Percentiles rank a stretch among this genome's conserved stretches.
These are phyloP conservation scores for Camelina sativa DNA, from an alignment of 345 rosid species.

Conservation along the genomic window DNA sequence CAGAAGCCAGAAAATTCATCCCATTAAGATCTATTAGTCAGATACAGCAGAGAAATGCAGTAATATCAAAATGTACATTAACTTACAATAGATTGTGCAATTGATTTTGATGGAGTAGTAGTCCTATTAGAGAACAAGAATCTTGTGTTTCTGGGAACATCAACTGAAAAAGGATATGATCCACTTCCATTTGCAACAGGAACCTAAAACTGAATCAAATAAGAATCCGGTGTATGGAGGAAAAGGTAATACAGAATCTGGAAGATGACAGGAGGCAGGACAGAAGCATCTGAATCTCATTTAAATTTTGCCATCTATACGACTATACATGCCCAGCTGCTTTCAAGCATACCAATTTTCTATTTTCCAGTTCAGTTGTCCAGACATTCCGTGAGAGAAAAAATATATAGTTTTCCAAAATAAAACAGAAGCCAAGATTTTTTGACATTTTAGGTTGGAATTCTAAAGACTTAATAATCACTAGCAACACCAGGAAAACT, in stretches of 20 bases:
- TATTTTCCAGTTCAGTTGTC: conserved; percentile 18
- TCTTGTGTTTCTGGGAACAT: conserved; percentile 93
- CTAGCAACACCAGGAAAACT: conserved; percentile 37
- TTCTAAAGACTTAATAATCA: conserved; percentile 26
- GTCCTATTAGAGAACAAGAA: conserved; percentile 90
- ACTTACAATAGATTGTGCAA: conserved; percentile 90
- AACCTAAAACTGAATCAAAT: conserved; percentile 58
- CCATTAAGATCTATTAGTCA: conserved; percentile 38
- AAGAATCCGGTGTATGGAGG: conserved; percentile 28
- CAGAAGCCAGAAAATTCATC: conserved; percentile 31
- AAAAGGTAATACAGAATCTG: conserved; percentile 25
- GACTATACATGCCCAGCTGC: conserved; percentile 12
- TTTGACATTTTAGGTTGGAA: conserved; percentile 16
- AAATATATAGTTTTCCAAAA: not conserved
- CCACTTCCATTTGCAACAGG: conserved; percentile 98
- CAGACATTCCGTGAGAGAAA: conserved; percentile 21
- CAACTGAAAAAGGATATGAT: conserved; percentile 90
- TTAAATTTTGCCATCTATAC: conserved; percentile 6
- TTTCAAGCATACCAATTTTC: conserved; percentile 4
- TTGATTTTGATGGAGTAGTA: conserved; percentile 78
- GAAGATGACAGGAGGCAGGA: conserved; percentile 8
- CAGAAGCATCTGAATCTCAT: conserved; percentile 18
- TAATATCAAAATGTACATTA: conserved; percentile 26
- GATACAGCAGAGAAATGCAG: conserved; percentile 36
- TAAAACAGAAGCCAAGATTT: conserved; percentile 19